Evolutionary conservation across 1,139 yeast species (phyloP), one percentile per base, ranked within the genome.

Genomic region (Magnusiomyces ingens): DNA sequence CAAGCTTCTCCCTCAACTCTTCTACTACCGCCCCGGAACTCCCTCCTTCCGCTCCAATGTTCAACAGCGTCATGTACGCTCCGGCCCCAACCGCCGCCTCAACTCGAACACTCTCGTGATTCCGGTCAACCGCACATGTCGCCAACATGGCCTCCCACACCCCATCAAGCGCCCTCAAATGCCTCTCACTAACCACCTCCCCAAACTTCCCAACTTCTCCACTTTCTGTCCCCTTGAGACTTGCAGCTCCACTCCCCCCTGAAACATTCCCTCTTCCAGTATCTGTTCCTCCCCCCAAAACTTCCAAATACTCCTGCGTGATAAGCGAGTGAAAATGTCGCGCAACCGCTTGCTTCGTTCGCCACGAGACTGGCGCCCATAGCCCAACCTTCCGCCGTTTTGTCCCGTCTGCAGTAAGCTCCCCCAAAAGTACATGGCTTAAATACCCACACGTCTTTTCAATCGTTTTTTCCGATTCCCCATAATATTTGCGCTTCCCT

Each of bases 31-130:
- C 4, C 32, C n/a, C n/a, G n/a, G n/a, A 26, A 26, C 32, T 5
- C 32, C 8, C 32, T 26, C 32, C 8, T 8, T 26, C 8, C 8
- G 32, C 32, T 5, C 32, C 32, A 2, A 63, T 59, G 13, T 61
- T 21, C 43, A 59, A 48, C 36, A 59, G 37, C 12, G 51, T 42
- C 18, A 62, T 55, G 38, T 76, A 52, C 0, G 61, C 55, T 2
- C 64, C 65, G 1, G 71, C 79, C 17, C 72, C 66, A 42, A 72
- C 66, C 57, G 74, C 71, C 29, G 76, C 66, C 52, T 81, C 82
- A 21, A 84, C 68, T 56, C 84, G 76, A 1, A 85, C 88, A 59
- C 76, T 78, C 61, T 86, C 94, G 54, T 84, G 78, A 48, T 78
- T 77, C 46, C 75, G 76, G 41, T 71, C 71, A 5, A 62, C 62